Conservation (phyloP, 495 filamentous ascomycete genomes). For the Diplogelasinospora grovesii region DNA sequence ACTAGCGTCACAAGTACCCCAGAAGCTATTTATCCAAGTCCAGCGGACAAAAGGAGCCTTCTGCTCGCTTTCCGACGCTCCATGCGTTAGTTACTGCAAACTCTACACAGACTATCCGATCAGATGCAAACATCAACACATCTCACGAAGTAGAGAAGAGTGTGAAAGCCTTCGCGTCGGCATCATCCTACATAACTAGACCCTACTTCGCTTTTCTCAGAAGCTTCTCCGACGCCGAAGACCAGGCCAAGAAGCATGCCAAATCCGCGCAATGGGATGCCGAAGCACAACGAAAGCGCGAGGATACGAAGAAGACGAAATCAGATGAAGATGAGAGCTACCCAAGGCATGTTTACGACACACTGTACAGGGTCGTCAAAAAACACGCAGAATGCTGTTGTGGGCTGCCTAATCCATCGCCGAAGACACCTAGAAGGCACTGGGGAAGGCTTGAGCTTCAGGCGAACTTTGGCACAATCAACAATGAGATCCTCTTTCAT, state of each 20-base stretch:
- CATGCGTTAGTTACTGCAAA: no score
- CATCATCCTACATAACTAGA: not conserved
- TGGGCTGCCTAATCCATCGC: not conserved
- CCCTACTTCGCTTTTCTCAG: not conserved
- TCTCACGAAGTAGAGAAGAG: not conserved
- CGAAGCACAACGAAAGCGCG: not conserved
- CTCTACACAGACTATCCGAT: no score
- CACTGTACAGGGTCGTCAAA: not conserved
- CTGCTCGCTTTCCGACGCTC: not conserved
- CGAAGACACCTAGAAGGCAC: not conserved
- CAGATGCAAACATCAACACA: no score
- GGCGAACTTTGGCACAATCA: not conserved
- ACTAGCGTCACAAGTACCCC: no score
- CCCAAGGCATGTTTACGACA: not conserved
- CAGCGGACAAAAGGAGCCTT: not conserved
- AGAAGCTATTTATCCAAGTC: not conserved
- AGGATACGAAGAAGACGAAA: not conserved
- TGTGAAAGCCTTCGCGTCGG: not conserved
- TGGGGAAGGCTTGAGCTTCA: not conserved
- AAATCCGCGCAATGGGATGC: not conserved
- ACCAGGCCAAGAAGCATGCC: not conserved
- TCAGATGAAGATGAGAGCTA: no score
- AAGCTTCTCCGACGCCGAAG: not conserved
- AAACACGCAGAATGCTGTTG: not conserved
- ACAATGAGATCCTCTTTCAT: not conserved